These are phyloP conservation scores for Blepharisma stoltei DNA, from an alignment of 73 alveolate species.

Conservation along the genomic window DNA sequence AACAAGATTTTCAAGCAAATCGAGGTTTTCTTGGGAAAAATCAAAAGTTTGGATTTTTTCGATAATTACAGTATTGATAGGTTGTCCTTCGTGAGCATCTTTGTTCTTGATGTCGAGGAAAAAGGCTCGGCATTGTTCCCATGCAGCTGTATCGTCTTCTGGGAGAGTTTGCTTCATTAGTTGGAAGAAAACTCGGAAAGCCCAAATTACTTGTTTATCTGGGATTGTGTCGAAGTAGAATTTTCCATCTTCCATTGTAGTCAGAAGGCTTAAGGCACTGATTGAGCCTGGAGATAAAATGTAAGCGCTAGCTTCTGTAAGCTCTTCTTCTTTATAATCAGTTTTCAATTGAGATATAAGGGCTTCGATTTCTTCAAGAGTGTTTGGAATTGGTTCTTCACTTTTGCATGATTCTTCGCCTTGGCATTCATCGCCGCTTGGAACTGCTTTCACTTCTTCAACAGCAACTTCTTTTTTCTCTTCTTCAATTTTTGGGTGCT, in stretches of 20 bases:
- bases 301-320: too few relatives aligned
- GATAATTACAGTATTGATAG: not conserved
- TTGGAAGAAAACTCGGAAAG: constrained; percentile 19
- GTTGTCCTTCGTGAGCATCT: not conserved
- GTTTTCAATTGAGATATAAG: too few relatives aligned
- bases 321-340: too few relatives aligned
- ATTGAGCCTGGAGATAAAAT: not conserved
- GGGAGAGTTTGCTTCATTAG: not conserved
- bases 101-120: not conserved
- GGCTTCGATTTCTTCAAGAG: too few relatives aligned
- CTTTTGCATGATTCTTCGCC: too few relatives aligned
- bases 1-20: not conserved
- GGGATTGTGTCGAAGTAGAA: not conserved
- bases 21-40: constrained; percentile 4
- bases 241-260: not conserved
- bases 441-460: too few relatives aligned
- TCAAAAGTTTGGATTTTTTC: not conserved
- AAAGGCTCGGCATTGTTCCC: not conserved
- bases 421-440: too few relatives aligned
- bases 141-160: not conserved
- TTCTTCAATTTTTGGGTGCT: too few relatives aligned
- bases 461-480: too few relatives aligned
- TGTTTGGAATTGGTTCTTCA: too few relatives aligned
- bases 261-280: not conserved
- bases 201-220: constrained; percentile 2